Base-by-base conservation (phyloP, 805 yeast genomes). In the Cyberlindnera veronae region DNA sequence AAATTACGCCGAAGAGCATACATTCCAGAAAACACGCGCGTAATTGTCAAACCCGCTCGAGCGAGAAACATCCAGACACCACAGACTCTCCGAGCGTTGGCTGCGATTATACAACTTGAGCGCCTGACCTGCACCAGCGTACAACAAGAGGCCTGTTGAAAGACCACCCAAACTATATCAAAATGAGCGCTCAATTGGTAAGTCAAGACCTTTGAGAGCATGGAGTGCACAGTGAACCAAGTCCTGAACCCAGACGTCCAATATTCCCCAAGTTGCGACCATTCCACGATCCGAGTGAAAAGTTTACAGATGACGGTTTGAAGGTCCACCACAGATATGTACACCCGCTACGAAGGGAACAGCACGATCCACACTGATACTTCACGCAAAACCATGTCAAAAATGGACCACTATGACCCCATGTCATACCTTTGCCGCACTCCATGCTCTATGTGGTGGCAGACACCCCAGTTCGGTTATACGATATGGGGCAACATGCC, bases 181-280 rank as follows among this genome's bases (percentile, higher is more conserved):
- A 52, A 52, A 57, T 57, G 62, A 55, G 57, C 53, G 58, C 62
- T 49, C 62, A 56, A 57, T 53, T 56, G 51, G 62, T 57, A 47
- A 48, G 62, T 57, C 46, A 31, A 18, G 18, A 30, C 12, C 29
- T 8, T 13, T 21, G 33, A 31, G 44, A 39, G 24, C 14, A 32
- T 33, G 42, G 42, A 45, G 41, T 32, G 24, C 37, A 34, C 26
- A 9, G 22, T 12, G 32, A 24, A 4, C n/a, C 13, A 35, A 23
- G 19, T 8, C n/a, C 18, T 13, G 16, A 22, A 5, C 31, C 12
- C n/a, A 15, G 4, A 26, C 9, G 31, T 3, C 14, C 32, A 14
- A 20, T 8, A 3, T 4, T 3, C 18, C 35, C 32, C 14, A 24
- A 39, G 42, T 28, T 39, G 26, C 19, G 22, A n/a, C 30, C 17